phyloP scores from a whole-genome alignment of 106 monocot genomes.

The Gastrodia elata region DNA sequence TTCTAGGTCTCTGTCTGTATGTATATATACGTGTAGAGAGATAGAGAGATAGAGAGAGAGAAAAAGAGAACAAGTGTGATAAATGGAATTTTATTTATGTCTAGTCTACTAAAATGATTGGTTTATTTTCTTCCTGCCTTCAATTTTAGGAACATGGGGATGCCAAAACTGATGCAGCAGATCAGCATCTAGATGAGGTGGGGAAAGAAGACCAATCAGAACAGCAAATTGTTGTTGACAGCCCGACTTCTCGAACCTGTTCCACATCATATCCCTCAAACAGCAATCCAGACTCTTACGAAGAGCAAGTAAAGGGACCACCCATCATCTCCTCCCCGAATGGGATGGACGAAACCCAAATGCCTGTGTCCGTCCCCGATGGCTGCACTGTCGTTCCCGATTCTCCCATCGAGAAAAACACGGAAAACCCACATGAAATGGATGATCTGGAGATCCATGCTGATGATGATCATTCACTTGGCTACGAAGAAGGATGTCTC shows the following conservation, averaged over 20 bases:
- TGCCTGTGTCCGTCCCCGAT: neutral
- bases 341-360: neutral
- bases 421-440: neutral
- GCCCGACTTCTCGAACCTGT: neutral
- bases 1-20: no score
- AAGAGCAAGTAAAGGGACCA: neutral
- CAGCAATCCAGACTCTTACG: neutral
- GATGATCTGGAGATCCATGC: neutral
- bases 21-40: no score
- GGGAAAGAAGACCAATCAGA: neutral
- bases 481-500: neutral
- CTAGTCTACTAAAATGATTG: no score
- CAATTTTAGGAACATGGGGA: slow-evolving; percentile 1
- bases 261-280: neutral
- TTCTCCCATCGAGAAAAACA: neutral
- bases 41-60: no score
- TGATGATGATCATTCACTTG: neutral
- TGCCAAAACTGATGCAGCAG: neutral
- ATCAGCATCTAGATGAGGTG: neutral
- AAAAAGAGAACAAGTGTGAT: no score
- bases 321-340: neutral
- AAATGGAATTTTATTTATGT: no score
- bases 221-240: neutral
- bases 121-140: neutral
- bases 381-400: neutral